A percentile compares a stretch with the other conserved stretches of the same genome.
Evolutionary conservation across 1,139 yeast genomes (phyloP).

Genomic region (Hansenula sp.): DNA sequence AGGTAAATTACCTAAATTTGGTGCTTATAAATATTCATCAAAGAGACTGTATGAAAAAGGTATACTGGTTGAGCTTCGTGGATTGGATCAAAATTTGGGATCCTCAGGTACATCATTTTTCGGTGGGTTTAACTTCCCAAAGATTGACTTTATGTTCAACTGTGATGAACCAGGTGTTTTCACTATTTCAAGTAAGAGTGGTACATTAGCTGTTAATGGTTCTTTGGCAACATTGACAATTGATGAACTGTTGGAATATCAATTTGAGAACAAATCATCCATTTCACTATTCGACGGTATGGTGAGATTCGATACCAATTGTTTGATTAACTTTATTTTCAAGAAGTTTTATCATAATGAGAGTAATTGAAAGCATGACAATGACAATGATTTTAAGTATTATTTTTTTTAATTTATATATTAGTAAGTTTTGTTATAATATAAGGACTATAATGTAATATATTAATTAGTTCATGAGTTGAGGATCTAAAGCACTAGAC

Average conservation of each 20-base stretch:
- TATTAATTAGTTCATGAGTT: conserved; percentile 4
- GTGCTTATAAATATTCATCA: conserved; percentile 78
- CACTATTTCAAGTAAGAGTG: conserved; percentile 61
- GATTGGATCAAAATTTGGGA: conserved; percentile 37
- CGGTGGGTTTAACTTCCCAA: conserved; percentile 54
- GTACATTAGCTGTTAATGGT: conserved; percentile 26
- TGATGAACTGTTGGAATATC: conserved; percentile 66
- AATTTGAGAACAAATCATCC: conserved; percentile 47
- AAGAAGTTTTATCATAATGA: conserved; percentile 53
- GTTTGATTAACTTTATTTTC: conserved; percentile 63
- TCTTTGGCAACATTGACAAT: conserved; percentile 19
- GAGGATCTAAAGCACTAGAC: conserved; percentile 12
- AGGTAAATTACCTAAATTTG: conserved; percentile 71
- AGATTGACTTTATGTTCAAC: conserved; percentile 69
- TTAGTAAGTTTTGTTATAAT: too few relatives aligned
- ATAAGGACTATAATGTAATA: not conserved
- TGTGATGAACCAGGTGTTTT: conserved; percentile 74
- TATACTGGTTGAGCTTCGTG: conserved; percentile 55
- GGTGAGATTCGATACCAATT: conserved; percentile 63
- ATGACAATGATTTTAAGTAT: not conserved
- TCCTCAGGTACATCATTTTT: conserved; percentile 31
- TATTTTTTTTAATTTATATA: not conserved
- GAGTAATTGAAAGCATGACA: not conserved
- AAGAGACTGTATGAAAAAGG: conserved; percentile 73
- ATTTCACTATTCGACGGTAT: conserved; percentile 58